Evolutionary conservation across 441 rosid species (phyloP).

Genomic region (Eutrema salsugineum): DNA sequence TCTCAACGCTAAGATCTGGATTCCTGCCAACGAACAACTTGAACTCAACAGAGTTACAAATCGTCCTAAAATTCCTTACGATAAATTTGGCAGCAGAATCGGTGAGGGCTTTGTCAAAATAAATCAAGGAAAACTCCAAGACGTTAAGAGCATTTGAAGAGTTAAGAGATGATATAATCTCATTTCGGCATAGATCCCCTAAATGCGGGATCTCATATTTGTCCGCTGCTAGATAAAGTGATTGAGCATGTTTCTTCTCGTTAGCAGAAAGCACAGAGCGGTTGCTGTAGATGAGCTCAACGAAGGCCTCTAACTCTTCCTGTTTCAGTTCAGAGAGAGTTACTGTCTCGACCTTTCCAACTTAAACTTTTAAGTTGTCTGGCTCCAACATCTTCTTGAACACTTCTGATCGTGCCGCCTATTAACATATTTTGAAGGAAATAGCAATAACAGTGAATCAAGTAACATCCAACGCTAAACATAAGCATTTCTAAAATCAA

Average conservation of each 20-base stretch:
- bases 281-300: slow-evolving; percentile 3
- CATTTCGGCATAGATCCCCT: not conserved
- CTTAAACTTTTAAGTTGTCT: not conserved
- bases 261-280: not conserved
- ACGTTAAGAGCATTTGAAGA: not conserved
- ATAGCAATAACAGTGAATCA: not conserved
- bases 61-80: not conserved
- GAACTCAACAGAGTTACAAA: not conserved
- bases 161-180: not conserved
- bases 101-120: not conserved
- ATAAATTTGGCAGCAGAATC: not conserved
- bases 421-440: not conserved
- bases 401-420: slow-evolving; percentile 16
- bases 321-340: slow-evolving; percentile 7
- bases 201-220: slow-evolving; percentile 6
- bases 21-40: not conserved
- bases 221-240: slow-evolving; percentile 1
- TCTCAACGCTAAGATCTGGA: not conserved
- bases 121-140: not conserved
- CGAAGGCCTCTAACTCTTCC: slow-evolving; percentile 13
- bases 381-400: slow-evolving; percentile 13
- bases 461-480: too few relatives aligned
- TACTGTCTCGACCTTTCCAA: not conserved
- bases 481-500: not conserved
- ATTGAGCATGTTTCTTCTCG: slow-evolving; percentile 1